Conservation (phyloP, 2,329 filamentous ascomycete species). For the Cladosporium sp. region DNA sequence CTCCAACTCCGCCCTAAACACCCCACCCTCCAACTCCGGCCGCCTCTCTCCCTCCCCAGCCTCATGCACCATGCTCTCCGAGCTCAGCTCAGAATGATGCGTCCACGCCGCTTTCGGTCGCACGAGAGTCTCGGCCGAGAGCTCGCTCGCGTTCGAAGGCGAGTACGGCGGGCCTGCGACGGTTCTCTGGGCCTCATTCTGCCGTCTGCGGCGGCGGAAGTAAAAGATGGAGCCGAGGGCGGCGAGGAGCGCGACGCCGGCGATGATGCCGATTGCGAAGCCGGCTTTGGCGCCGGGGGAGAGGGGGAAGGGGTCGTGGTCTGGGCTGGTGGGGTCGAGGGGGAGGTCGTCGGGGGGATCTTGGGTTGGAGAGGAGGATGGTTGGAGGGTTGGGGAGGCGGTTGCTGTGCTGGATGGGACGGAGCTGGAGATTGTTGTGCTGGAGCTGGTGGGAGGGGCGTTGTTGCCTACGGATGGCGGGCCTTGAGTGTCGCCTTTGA, state of each 20-base stretch:
- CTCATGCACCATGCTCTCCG: constrained; percentile 4
- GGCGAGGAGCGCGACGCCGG: not conserved
- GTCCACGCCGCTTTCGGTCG: not conserved
- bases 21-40: constrained; percentile 4
- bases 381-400: not conserved
- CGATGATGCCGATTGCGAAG: not conserved
- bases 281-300: constrained; percentile 3
- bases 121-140: not conserved
- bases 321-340: not conserved
- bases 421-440: not conserved
- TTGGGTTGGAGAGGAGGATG: not conserved
- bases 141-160: not conserved
- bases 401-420: not conserved
- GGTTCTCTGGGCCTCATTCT: constrained; percentile 4
- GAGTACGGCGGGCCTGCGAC: not conserved
- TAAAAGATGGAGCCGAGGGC: not conserved
- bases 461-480: constrained; percentile 31
- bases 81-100: constrained; percentile 1
- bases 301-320: not conserved
- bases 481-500: constrained; percentile 35
- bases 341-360: not conserved
- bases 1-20: constrained; percentile 1
- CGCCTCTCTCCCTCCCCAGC: not conserved
- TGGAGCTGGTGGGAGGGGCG: not conserved
- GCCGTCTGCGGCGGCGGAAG: not conserved